Evolutionary conservation across 805 yeast species (phyloP), one percentile per base, ranked within the genome.

Genomic region (Yamadazyma ubonensis): DNA sequence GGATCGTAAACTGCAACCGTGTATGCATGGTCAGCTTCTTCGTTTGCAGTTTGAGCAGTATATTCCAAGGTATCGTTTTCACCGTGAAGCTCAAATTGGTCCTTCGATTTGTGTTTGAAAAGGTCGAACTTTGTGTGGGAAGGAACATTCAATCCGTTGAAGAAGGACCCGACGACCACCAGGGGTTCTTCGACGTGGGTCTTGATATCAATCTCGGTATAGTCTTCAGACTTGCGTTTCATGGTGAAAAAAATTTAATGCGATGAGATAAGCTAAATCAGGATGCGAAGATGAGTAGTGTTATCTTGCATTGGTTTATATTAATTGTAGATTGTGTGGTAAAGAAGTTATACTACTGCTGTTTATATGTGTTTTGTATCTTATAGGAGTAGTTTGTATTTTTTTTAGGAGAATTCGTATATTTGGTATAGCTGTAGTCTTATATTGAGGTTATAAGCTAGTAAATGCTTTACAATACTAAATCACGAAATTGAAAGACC

Each of bases 1-100:
- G 86, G 81, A 57, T 90, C 95, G 54, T 79, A 86, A 4, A 87
- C 71, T 2, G 91, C 97, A 38, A 91, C 68, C 35, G 83, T 76
- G 61, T 87, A 90, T 17, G 70, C 73, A 25, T 68, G 69, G 3
- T 63, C 63, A 5, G 64, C 66, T 16, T 53, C 59, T 5, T 54
- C 55, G 9, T 47, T 57, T 8, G 34, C 32, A 15, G 67, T 58
- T 21, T 58, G 54, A 6, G 95, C 96, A 43, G 79, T 81, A 58
- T 86, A 91, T 49, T 80, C 89, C 42, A 90, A 66, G 18, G 76
- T 73, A 4, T 76, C 79, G 49, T 76, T 81, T 56, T 88, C 93
- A 18, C 96, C 97, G 55, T 86, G 96, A 22, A 58, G 35, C 32
- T 88, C 57, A 42, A 70, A 70, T n/a, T 68, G 67, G 12, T 69